Evolutionary conservation across 2,329 filamentous ascomycete genomes (phyloP), one percentile per base, ranked within the genome.

Genomic region (Cordyceps javanica): DNA sequence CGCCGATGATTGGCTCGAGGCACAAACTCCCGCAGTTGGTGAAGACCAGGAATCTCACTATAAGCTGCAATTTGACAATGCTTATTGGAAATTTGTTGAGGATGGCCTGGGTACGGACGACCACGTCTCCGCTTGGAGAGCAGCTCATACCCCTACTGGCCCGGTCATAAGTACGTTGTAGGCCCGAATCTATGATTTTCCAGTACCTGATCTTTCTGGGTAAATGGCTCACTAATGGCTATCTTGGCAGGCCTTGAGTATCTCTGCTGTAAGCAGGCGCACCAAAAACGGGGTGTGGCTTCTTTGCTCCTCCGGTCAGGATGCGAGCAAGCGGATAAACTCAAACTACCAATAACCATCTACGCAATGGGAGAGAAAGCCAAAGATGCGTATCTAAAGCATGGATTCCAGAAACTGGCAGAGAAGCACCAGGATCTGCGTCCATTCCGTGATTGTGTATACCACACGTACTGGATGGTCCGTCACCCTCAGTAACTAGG

Each of bases 251-350:
- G 59, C 44, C 58, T 66, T 2, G 63, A 66, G 26, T 67, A 67
- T 38, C 55, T 67, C 6, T 62, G 57, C 14, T 61, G 64, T 26
- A 62, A 59, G 14, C 63, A 63, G 2, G 57, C 63, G 21, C 64
- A 67, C 11, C 63, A 63, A 3, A 49, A 60, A 3, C 55, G 45
- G 19, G 64, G 65, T 10, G 48, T 66, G 11, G 65, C 58, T 2
- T 62, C 62, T 6, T 56, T 65, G 58, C 64, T 67, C 8, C 44
- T 68, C 0, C 39, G 49, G 9, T 64, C 65, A 13, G 64, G 65
- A 1, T 41, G 66, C 7, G 44, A 61, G 14, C 58, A 59, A 28
- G 65, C 61, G 7, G 58, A 60, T 2, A 42, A 59, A 19, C 39
- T 67, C 0, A 58, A 62, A 0, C n/a, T 65, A 0, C 62, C 65